Conservation (phyloP, 441 rosid genomes). For the Erysimum cheiri region DNA sequence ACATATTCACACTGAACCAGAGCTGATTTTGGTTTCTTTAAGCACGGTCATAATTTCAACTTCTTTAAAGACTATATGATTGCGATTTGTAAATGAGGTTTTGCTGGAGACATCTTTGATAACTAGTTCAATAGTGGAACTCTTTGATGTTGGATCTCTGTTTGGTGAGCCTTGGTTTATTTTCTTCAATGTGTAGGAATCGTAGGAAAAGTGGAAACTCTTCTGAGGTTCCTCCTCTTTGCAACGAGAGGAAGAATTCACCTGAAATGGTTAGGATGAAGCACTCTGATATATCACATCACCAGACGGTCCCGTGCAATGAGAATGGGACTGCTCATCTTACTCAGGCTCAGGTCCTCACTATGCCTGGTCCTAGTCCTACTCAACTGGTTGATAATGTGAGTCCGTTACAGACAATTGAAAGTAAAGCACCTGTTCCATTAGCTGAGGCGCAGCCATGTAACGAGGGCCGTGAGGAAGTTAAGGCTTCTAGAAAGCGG, state of each 20-base stretch:
- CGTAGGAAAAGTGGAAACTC: conserved; percentile 41
- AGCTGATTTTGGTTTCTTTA: conserved; percentile 10
- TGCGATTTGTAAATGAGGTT: conserved; percentile 2
- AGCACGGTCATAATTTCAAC: background rate
- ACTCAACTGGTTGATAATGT: conserved; percentile 26
- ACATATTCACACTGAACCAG: background rate
- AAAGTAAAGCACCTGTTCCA: conserved; percentile 25
- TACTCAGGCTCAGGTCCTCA: conserved; percentile 11
- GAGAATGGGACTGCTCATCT: conserved; percentile 29
- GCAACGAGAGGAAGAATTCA: conserved; percentile 30
- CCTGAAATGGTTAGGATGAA: conserved; percentile 47
- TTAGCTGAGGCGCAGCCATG: conserved; percentile 32
- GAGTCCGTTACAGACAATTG: conserved; percentile 20
- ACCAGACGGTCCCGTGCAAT: background rate
- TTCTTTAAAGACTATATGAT: background rate
- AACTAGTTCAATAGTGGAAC: conserved; percentile 20
- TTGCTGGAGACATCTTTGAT: conserved; percentile 7
- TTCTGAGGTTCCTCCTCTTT: conserved; percentile 38
- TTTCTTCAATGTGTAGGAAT: conserved; percentile 39
- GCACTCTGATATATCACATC: conserved; percentile 32
- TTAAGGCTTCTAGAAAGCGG: conserved; percentile 35
- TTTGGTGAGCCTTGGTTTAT: conserved; percentile 11
- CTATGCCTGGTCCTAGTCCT: conserved; percentile 20
- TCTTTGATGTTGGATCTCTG: conserved; percentile 17
- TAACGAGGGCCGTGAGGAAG: conserved; percentile 21